Evolutionary conservation across 768 basidiomycete species (phyloP), one percentile per base, ranked within the genome.

Genomic region (Psilocybe tampanensis): DNA sequence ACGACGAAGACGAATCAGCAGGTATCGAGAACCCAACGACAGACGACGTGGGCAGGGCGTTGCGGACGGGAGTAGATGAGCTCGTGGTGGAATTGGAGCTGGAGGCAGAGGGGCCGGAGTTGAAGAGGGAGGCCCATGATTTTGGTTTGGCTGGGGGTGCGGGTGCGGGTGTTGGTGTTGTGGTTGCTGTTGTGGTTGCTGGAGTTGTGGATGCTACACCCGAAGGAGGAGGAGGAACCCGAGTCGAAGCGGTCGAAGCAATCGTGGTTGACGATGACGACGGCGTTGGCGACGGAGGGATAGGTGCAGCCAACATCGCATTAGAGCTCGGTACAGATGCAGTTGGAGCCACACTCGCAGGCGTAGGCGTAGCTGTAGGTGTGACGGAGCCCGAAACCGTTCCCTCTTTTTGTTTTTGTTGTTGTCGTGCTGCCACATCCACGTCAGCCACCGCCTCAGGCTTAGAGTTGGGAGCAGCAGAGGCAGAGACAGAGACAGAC

Each of bases 121-220:
- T 80, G 34, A 92, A 75, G 32, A 93, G 83, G 15, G 88, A 88
- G 0, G 90, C 89, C 86, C 87, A 93, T 1, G 87, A 88, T 68
- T 86, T 90, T 72, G 21, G 75, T 62, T 34, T 29, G 9, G 74
- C 12, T 2, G 56, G 39, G 55, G 58, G 43, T 8, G 53, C 39
- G 23, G 61, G 23, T 23, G 54, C 44, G 32, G 60, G 24, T 8
- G 47, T 32, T 29, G 52, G 11, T n/a, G 33, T 32, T 42, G 4
- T 64, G 44, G 52, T 54, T 19, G 12, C n/a, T n/a, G n/a, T n/a
- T n/a, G n/a, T n/a, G n/a, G n/a, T n/a, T n/a, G n/a, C n/a, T n/a
- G n/a, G n/a, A n/a, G n/a, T n/a, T n/a, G n/a, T n/a, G n/a, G n/a
- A n/a, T n/a, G n/a, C n/a, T n/a, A n/a, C n/a, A n/a, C n/a, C n/a